Evolutionary conservation across 208 protist genomes (phyloP).

Genomic region (Naegleria fowleri): DNA sequence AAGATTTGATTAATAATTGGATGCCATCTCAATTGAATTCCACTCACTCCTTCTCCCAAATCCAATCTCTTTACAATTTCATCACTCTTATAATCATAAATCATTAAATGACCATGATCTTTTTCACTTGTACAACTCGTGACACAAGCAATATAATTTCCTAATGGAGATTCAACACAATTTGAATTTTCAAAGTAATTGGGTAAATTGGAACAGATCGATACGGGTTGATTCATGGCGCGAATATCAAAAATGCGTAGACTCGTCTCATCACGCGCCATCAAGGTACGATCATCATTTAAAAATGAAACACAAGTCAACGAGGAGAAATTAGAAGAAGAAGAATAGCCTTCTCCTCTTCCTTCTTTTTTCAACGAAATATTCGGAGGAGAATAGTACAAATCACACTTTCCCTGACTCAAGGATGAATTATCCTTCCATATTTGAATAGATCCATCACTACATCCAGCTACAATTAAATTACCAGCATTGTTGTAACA

Average conservation of each 20-base stretch:
- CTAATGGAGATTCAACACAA: background rate
- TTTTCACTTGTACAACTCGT: too few relatives aligned
- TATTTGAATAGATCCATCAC: slow-evolving; percentile 14
- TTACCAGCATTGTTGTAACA: background rate
- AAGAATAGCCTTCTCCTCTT: too few relatives aligned
- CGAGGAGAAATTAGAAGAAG: too few relatives aligned
- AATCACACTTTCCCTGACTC: too few relatives aligned
- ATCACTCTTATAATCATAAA: background rate
- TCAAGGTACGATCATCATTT: background rate
- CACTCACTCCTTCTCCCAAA: background rate
- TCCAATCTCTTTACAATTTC: background rate
- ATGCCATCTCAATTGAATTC: background rate
- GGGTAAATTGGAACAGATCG: background rate
- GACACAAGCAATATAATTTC: background rate
- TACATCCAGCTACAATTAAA: slow-evolving; percentile 1
- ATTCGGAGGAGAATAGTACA: background rate
- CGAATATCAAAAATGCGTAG: background rate
- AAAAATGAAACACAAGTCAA: background rate
- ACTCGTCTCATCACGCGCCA: background rate
- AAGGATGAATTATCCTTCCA: background rate
- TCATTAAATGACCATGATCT: background rate
- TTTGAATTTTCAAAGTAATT: background rate
- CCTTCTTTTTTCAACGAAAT: too few relatives aligned
- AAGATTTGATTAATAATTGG: slow-evolving; percentile 24
- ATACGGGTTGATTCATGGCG: background rate